Evolutionary conservation across 1,284 basidiomycete genomes (phyloP), one percentile per base, ranked within the genome.

Genomic region (Ganoderma meredithae): DNA sequence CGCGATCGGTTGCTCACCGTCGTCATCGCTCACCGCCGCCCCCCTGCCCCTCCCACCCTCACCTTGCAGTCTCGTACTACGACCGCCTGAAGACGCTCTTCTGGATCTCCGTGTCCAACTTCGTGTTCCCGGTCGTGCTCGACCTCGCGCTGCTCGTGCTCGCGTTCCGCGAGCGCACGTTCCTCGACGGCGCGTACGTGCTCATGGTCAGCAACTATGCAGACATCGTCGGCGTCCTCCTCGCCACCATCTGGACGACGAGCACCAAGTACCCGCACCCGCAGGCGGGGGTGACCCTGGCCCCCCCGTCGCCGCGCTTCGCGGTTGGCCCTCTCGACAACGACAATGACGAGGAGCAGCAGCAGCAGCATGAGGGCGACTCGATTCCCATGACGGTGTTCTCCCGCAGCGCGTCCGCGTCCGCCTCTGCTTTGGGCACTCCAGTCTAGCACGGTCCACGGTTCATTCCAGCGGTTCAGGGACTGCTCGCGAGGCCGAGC

Each of bases 41-140:
- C 25, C 25, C 22, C 27, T n/a, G n/a, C n/a, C n/a, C n/a, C n/a
- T n/a, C n/a, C n/a, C n/a, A n/a, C n/a, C n/a, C 2, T 7, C 17
- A 2, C n/a, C 3, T 52, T 7, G 22, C 43, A 49, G 47, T 25
- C 47, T 49, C 47, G 22, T 49, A 25, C 22, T 49, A 49, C 39
- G 39, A 60, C 49, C 62, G 66, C 10, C 25, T 67, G 9, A 52
- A 52, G 25, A 71, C 73, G 2, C 67, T 80, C 19, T 77, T 80
- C 69, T 80, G 78, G 76, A 77, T 78, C 64, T 69, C 75, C 2
- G 52, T 69, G 3, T 74, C 75, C 39, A 79, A 78, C 68, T 80
- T 78, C 62, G 73, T 79, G 33, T 77, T 80, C 62, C 79, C 79
- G 1, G 76, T 75, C 19, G 59, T 78, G 9, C 63, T 79, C 47